Base-by-base conservation (phyloP, 2,329 filamentous ascomycete species). In the Hymenoscyphus albidus region DNA sequence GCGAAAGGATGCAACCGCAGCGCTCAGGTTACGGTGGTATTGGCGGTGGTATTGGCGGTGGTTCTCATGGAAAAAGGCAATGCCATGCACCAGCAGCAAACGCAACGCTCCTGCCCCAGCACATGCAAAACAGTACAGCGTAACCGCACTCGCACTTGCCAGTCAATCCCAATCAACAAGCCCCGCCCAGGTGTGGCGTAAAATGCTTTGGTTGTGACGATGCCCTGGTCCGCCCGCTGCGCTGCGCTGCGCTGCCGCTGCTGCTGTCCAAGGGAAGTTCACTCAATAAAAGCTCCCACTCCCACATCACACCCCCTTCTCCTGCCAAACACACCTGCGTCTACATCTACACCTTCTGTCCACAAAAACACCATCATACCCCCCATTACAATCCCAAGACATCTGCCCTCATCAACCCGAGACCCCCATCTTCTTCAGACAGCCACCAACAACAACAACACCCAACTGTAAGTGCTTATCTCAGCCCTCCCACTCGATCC, bases 201-300 rank as follows among this genome's bases (percentile, higher is more conserved):
- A 5, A 22, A 5, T 54, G 22, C 18, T 54, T 54, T 54, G 48
- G 48, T 13, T 54, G 48, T 54, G 48, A 54, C 48, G 48, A 54
- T 4, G n/a, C 48, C 48, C 44, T 13, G 7, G 48, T 54, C 48
- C 18, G 18, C 48, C 48, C 48, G 18, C 48, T 54, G n/a, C n/a
- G 42, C 42, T 48, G n/a, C 44, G 7, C 6, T n/a, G 5, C 18
- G 18, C 18, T 22, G 48, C 48, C 12, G 48, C 18, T 12, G 9
- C n/a, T 44, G 16, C n/a, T 51, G n/a, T 18, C 18, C 5, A 27
- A 18, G 18, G 48, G 4, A 54, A 54, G 35, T 62, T 62, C 60
- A 38, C 60, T 62, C 56, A 56, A 62, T 60, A 62, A 62, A 60
- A 54, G 48, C 44, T 55, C n/a, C 60, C 59, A 27, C 22, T 27